Evolutionary conservation across 139 green algal genomes (phyloP).

Genomic region (Pseudopediastrum boryanum): DNA sequence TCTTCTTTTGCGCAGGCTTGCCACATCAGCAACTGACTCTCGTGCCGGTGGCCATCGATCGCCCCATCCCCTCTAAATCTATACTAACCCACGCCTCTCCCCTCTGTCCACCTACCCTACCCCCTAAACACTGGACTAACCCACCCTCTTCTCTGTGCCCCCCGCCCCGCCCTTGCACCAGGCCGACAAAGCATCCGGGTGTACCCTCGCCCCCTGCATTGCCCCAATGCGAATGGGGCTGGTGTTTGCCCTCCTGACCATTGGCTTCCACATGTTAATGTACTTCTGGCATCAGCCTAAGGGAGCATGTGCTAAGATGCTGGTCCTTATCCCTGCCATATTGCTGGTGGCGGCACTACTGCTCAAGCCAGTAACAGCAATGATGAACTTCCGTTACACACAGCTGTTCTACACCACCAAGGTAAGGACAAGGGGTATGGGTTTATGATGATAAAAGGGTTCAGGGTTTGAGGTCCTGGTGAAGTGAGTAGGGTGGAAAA

Average conservation of each 20-base stretch:
- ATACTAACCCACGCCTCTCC: too few species aligned
- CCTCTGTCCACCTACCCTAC: neutral
- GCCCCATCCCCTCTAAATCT: too few species aligned
- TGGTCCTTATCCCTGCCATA: neutral
- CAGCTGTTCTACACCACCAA: slow-evolving; percentile 10
- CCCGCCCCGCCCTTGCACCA: neutral
- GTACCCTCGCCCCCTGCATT: neutral
- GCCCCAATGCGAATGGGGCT: slow-evolving; percentile 8
- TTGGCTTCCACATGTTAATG: slow-evolving; percentile 33
- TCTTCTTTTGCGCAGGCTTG: too few species aligned
- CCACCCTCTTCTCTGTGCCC: neutral
- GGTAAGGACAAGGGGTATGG: slow-evolving; percentile 5
- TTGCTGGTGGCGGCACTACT: slow-evolving; percentile 15
- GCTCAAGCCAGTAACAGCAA: slow-evolving; percentile 22
- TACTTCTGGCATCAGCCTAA: slow-evolving; percentile 31
- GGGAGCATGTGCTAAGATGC: slow-evolving; percentile 21
- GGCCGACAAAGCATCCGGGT: neutral
- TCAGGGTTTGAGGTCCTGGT: too few species aligned
- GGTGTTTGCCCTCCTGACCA: slow-evolving; percentile 30
- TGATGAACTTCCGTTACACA: slow-evolving; percentile 37
- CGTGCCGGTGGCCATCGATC: too few species aligned
- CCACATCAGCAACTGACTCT: too few species aligned
- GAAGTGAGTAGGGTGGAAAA: too few species aligned
- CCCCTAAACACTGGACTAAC: neutral
- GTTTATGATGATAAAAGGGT: too few species aligned